Conservation (phyloP, 768 basidiomycete species). For the Tubosaeta sp. region DNA sequence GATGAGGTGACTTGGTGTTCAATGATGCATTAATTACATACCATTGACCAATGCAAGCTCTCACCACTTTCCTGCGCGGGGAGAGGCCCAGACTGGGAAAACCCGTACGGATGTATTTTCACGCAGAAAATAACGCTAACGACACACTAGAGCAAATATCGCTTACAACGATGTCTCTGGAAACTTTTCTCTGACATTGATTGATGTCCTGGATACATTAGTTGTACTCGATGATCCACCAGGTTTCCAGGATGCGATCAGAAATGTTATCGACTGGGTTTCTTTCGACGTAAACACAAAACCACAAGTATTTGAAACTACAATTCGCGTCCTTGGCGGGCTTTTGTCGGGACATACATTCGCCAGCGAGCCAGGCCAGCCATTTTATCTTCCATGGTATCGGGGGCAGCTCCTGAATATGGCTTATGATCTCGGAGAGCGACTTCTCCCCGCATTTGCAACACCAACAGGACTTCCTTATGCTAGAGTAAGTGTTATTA, state of each 20-base stretch:
- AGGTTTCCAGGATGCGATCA: constrained; percentile 83
- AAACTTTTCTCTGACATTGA: constrained; percentile 82
- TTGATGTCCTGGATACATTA: constrained; percentile 83
- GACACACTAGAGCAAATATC: constrained; percentile 52
- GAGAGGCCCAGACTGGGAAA: constrained; percentile 81
- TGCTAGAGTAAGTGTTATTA: constrained; percentile 58
- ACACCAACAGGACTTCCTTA: constrained; percentile 91
- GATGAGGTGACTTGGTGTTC: constrained; percentile 60
- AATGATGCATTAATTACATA: constrained; percentile 1
- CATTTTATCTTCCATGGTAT: constrained; percentile 83
- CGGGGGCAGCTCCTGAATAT: constrained; percentile 70
- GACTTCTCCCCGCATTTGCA: constrained; percentile 86
- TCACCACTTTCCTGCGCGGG: constrained; percentile 84
- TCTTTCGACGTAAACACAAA: constrained; percentile 91
- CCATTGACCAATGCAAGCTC: constrained; percentile 46
- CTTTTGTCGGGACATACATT: constrained; percentile 82
- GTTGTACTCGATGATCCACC: constrained; percentile 78
- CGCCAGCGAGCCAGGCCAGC: constrained; percentile 60
- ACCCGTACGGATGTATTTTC: constrained; percentile 54
- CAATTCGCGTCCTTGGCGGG: constrained; percentile 90
- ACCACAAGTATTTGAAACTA: constrained; percentile 98
- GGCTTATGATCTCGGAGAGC: constrained; percentile 82
- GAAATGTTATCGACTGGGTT: constrained; percentile 75
- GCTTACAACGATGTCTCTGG: constrained; percentile 91
- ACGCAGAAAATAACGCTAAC: constrained; percentile 10